Evolutionary conservation across 2,329 filamentous ascomycete genomes (phyloP).

Genomic region (Lasiodiplodia gonubiensis): DNA sequence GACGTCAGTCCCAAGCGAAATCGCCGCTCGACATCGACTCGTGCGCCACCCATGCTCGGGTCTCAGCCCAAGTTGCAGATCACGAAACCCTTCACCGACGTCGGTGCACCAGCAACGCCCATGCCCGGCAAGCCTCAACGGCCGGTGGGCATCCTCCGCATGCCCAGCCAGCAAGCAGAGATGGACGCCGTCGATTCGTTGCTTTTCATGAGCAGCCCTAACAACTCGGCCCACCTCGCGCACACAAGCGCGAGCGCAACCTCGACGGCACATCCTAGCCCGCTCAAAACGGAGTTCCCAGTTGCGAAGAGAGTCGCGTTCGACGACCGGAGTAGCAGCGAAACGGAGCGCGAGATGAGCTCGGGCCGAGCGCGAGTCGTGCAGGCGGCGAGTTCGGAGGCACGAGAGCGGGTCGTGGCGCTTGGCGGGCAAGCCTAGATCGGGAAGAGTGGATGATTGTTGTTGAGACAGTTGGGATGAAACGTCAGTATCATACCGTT

Average conservation of each 20-base stretch:
- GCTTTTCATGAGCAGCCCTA: slow-evolving; percentile 80
- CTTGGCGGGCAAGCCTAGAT: slow-evolving; percentile 1
- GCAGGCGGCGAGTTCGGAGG: slow-evolving; percentile 13
- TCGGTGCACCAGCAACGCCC: slow-evolving; percentile 37
- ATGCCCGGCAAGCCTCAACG: slow-evolving; percentile 43
- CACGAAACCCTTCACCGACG: slow-evolving; percentile 29
- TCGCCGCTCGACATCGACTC: slow-evolving; percentile 43
- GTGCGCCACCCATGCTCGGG: slow-evolving; percentile 41
- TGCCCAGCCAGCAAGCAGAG: slow-evolving; percentile 73
- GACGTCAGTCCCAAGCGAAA: slow-evolving; percentile 43
- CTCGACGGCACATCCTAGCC: slow-evolving; percentile 36
- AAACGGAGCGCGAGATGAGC: slow-evolving; percentile 9
- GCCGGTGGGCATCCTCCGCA: slow-evolving; percentile 63
- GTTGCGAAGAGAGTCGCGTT: slow-evolving; percentile 26
- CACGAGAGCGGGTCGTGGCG: slow-evolving; percentile 10
- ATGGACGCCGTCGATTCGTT: slow-evolving; percentile 82
- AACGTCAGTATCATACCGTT: slow-evolving; percentile 1
- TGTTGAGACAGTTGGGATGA: neutral
- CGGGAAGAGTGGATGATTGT: neutral
- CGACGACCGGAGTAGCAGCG: slow-evolving; percentile 23
- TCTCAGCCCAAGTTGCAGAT: slow-evolving; percentile 38
- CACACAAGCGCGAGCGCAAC: slow-evolving; percentile 10
- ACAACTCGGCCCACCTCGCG: slow-evolving; percentile 61
- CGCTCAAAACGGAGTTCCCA: slow-evolving; percentile 38
- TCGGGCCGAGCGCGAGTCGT: neutral